Evolutionary conservation across 2,329 filamentous ascomycete species (phyloP), one percentile per base, ranked within the genome.

Genomic region (Sordariomycetes sp.): DNA sequence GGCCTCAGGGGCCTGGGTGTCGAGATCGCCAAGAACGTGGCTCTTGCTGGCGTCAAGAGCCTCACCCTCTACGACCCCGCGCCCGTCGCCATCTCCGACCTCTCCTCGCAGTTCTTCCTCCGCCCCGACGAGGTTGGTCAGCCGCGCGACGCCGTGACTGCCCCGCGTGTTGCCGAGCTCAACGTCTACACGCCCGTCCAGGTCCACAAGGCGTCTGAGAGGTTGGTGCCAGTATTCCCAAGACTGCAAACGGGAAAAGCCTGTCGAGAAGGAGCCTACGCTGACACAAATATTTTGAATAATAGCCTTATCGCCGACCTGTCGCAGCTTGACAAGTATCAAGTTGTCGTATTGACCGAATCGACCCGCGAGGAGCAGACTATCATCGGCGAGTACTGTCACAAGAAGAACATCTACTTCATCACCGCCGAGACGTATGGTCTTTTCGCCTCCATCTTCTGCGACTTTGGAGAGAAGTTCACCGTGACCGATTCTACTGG

Each of bases 21-120:
- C 58, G 94, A 99, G 74, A 94, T 99, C 65, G 92, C 94, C 67
- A 99, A 99, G 81, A 99, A 99, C 67, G 90, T 99, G 67, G 94
- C 94, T 60, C 85, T 99, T 64, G 94, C 94, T 65, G 94, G 94
- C 70, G 94, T 99, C 74, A 99, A 99, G 80, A 96, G 91, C 67
- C 76, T 99, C 64, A 94, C 92, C 1, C 81, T 99, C 57, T 89
- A 90, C 76, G 94, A 99, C 69, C 92, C 94, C 53, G 83, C 85
- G 53, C 89, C 89, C 50, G 87, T 89, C 57, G 79, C 85, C 63
- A 87, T 96, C 64, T 80, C 89, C 64, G 94, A 99, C 68, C 84
- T 99, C 36, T 97, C 94, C 48, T 89, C 94, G 51, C 94, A 99
- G 72, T 99, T 99, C 79, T 99, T 99, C 79, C 83, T 99, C 24